phyloP scores from a whole-genome alignment of 2,329 filamentous ascomycete species.

The Phialemonium atrogriseum region DNA sequence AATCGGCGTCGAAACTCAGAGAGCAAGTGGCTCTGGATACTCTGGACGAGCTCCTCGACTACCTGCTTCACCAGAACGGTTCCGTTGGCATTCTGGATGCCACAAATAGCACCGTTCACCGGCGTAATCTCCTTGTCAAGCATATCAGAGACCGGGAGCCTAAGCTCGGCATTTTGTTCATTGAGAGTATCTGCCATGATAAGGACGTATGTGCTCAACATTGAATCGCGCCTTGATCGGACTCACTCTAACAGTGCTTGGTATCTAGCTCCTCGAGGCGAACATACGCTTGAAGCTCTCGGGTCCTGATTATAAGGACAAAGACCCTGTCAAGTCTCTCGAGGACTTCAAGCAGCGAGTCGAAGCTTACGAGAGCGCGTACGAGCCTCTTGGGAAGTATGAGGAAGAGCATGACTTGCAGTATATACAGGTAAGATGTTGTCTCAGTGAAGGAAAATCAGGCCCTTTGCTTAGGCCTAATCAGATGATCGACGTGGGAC shows the following conservation, averaged over 20 bases:
- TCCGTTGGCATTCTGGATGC: conserved; percentile 94
- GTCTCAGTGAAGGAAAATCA: too few species aligned
- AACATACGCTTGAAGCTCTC: conserved; percentile 97
- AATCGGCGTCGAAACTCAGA: conserved; percentile 69
- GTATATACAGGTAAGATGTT: conserved; percentile 75
- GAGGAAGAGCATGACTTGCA: conserved; percentile 88
- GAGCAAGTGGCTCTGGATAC: conserved; percentile 92
- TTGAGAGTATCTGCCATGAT: conserved; percentile 90
- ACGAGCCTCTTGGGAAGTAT: conserved; percentile 80
- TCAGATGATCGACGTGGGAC: conserved; percentile 90
- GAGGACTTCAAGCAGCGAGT: conserved; percentile 91
- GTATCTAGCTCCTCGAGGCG: conserved; percentile 65
- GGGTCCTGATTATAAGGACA: conserved; percentile 90
- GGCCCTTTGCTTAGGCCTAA: conserved; percentile 20
- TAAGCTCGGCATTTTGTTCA: conserved; percentile 83
- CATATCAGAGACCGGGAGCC: conserved; percentile 77
- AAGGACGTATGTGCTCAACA: conserved; percentile 43
- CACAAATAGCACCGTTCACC: conserved; percentile 88
- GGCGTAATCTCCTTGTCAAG: conserved; percentile 75
- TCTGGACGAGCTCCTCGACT: conserved; percentile 84
- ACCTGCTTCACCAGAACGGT: conserved; percentile 72
- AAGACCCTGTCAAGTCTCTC: conserved; percentile 78
- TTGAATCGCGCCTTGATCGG: too few species aligned
- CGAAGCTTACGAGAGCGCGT: conserved; percentile 86
- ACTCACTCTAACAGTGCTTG: conserved; percentile 4